Evolutionary conservation across 140 eudicot species (phyloP).

Genomic region (Oenanthe javanica): DNA sequence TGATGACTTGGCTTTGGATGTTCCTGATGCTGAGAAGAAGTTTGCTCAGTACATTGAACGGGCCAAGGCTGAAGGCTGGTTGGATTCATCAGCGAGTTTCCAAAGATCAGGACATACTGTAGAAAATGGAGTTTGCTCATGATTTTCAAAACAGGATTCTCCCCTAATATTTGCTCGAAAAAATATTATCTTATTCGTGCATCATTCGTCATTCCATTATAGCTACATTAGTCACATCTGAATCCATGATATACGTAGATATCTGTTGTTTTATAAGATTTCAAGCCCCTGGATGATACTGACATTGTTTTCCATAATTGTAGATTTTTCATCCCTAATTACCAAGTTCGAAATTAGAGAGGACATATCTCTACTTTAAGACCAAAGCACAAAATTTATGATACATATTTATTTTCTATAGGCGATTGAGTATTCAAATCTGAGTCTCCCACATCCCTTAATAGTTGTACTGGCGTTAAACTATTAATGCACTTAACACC

Average conservation of each 20-base stretch:
- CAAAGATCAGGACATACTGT: constrained; percentile 24
- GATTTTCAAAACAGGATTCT: constrained; percentile 7
- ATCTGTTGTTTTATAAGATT: not conserved
- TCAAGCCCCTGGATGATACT: not conserved
- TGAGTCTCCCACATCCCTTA: too few species aligned
- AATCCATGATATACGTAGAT: not conserved
- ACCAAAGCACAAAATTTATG: not conserved
- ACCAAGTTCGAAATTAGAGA: not conserved
- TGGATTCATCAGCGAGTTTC: constrained; percentile 44
- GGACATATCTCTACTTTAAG: not conserved
- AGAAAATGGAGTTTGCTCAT: constrained; percentile 44
- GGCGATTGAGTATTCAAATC: too few species aligned
- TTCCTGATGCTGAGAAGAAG: constrained; percentile 74
- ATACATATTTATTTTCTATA: too few species aligned
- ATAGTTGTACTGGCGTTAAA: too few species aligned
- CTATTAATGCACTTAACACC: too few species aligned
- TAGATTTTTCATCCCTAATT: not conserved
- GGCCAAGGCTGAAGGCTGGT: constrained; percentile 64
- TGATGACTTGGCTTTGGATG: constrained; percentile 81
- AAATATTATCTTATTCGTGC: not conserved
- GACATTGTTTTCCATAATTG: not conserved
- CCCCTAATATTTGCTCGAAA: not conserved
- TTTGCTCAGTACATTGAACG: constrained; percentile 40
- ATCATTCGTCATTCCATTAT: not conserved
- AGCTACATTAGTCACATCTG: not conserved